A percentile compares a stretch with the other conserved stretches of the same genome.
These are phyloP conservation scores for Clonostachys rosea DNA, from an alignment of 2,329 filamentous ascomycete species.

Conservation along the genomic window DNA sequence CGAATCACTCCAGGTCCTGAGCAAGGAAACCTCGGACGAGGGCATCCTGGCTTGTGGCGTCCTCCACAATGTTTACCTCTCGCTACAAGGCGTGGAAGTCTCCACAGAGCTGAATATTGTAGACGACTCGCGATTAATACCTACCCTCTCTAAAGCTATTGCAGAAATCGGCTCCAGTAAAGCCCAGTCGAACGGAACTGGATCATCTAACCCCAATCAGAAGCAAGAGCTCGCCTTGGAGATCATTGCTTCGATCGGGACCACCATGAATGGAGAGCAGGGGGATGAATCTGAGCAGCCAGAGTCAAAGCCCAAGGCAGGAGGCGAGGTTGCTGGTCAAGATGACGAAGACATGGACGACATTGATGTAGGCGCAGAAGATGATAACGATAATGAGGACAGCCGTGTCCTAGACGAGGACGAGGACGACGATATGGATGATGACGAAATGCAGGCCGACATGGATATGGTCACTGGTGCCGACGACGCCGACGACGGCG, in stretches of 20 bases:
- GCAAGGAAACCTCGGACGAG: constrained; percentile 38
- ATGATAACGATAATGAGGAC: constrained; percentile 26
- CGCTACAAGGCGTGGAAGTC: constrained; percentile 19
- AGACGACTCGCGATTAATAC: constrained; percentile 26
- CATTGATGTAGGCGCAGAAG: constrained; percentile 23
- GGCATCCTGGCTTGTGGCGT: constrained; percentile 55
- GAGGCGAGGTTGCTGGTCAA: constrained; percentile 19
- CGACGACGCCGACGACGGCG: constrained; percentile 27
- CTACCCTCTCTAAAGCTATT: constrained; percentile 26
- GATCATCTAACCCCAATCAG: constrained; percentile 35
- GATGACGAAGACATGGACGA: constrained; percentile 32
- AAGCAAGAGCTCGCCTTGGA: constrained; percentile 53
- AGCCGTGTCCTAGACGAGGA: constrained; percentile 26
- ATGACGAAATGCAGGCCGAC: constrained; percentile 56
- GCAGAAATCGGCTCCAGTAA: constrained; percentile 15
- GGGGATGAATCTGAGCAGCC: constrained; percentile 18
- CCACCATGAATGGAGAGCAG: constrained; percentile 46
- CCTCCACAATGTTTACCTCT: constrained; percentile 57
- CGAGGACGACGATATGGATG: constrained; percentile 45
- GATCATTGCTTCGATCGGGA: constrained; percentile 61
- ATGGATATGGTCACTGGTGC: constrained; percentile 60
- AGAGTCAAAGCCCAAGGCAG: constrained; percentile 6
- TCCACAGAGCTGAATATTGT: constrained; percentile 8
- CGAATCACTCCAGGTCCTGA: constrained; percentile 41
- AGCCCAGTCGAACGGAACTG: constrained; percentile 19